Base-by-base conservation (phyloP, 345 rosid genomes). In the Erucastrum elatum region DNA sequence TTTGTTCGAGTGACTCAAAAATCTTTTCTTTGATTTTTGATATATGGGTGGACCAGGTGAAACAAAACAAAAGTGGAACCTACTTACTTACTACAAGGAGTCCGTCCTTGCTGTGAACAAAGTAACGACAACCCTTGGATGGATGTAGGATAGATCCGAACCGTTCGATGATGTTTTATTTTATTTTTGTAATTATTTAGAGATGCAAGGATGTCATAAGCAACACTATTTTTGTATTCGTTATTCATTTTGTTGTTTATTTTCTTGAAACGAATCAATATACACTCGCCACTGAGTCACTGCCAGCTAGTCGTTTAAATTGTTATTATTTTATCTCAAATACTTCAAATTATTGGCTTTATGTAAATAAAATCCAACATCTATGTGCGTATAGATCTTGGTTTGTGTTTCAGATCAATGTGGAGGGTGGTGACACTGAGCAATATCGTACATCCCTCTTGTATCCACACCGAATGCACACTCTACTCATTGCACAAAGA, bases 381-480 rank as follows among this genome's bases (percentile, higher is more conserved):
- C 1, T 21, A 21, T 21, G 21, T 21, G 21, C 21, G 1, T 21
- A 21, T 1, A 21, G 21, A 21, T 21, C 21, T 21, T 21, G 61
- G 46, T 63, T 44, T 63, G 7, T 73, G 59, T 72, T 61, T 72
- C 13, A 44, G 41, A 58, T 58, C 34, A 11, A 31, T 59, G 49
- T 3, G 51, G 27, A 72, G 68, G 76, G 5, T 12, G 25, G 29
- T 2, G 49, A 34, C 6, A 34, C 5, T 26, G 49, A 64, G 55
- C 16, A 49, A 49, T 4, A 49, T 49, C 16, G 6, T 1, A 4
- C 55, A 13, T n/a, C 55, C 55, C 15, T 12, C 15, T 49, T 49
- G 55, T 49, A 49, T 49, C 55, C 55, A 49, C 16, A 49, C 16
- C 7, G 55, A 49, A 49, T 49, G 55, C 16, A 49, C 55, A 4